phyloP scores from a whole-genome alignment of 2,329 filamentous ascomycete species.

The Mycosphaerelloides madeirae region DNA sequence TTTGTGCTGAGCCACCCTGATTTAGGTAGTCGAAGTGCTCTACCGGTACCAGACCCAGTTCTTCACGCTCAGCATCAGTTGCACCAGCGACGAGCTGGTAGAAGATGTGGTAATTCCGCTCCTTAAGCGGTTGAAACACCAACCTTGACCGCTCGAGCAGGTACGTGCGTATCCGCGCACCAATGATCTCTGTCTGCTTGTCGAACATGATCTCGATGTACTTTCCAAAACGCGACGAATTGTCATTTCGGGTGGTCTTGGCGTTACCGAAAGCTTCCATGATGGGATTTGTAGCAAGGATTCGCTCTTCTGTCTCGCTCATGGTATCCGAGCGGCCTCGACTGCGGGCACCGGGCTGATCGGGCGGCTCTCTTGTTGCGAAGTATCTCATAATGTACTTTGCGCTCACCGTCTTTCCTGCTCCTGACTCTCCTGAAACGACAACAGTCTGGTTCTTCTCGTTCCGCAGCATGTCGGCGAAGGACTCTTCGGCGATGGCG shows the following conservation, averaged over 20 bases:
- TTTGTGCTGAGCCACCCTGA: slow-evolving; percentile 83
- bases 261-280: slow-evolving; percentile 99
- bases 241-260: slow-evolving; percentile 99
- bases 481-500: slow-evolving; percentile 97
- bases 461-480: slow-evolving; percentile 97
- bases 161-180: slow-evolving; percentile 94
- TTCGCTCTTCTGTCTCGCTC: slow-evolving; percentile 98
- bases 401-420: slow-evolving; percentile 96
- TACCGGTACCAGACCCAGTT: slow-evolving; percentile 71
- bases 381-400: slow-evolving; percentile 99
- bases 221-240: slow-evolving; percentile 97
- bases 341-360: slow-evolving; percentile 71
- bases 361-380: slow-evolving; percentile 89
- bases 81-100: slow-evolving; percentile 94
- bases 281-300: slow-evolving; percentile 95
- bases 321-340: slow-evolving; percentile 74
- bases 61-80: slow-evolving; percentile 74
- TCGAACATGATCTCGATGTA: slow-evolving; percentile 99
- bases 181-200: slow-evolving; percentile 89
- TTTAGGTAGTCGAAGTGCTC: slow-evolving; percentile 96
- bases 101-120: slow-evolving; percentile 98
- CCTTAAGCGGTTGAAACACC: slow-evolving; percentile 95
- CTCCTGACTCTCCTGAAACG: slow-evolving; percentile 98
- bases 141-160: slow-evolving; percentile 90
- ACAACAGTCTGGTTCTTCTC: slow-evolving; percentile 96